These are phyloP conservation scores for Rhodosorus marinus DNA, from an alignment of 23 red algal genomes.

Conservation along the genomic window DNA sequence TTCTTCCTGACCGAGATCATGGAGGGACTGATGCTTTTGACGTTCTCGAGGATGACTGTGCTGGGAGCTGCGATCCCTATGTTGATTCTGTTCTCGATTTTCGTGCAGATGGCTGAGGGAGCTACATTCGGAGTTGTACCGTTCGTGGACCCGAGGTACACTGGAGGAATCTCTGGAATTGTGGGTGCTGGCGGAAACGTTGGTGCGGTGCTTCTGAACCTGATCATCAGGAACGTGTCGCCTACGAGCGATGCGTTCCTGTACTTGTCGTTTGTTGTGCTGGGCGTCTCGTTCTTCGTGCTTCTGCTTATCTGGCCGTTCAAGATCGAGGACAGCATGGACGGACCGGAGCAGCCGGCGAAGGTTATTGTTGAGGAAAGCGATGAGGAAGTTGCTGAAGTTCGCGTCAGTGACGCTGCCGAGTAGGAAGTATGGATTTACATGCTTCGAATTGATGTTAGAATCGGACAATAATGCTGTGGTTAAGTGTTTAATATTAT, in stretches of 20 bases:
- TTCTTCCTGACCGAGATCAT: constrained; percentile 49
- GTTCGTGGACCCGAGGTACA: constrained; percentile 66
- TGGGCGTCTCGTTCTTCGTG: constrained; percentile 44
- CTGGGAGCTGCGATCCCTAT: constrained; percentile 36
- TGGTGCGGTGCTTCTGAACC: constrained; percentile 50
- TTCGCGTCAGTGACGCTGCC: no score
- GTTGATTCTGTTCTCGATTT: constrained; percentile 63
- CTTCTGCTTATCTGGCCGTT: constrained; percentile 48
- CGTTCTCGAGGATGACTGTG: constrained; percentile 48
- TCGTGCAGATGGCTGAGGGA: constrained; percentile 68
- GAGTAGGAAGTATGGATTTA: no score
- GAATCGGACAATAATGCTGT: no score
- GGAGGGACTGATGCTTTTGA: constrained; percentile 42
- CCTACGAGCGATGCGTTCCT: no score
- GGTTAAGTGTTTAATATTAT: no score
- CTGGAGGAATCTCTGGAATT: constrained; percentile 65
- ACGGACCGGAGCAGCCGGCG: constrained; percentile 1
- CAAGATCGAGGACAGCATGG: constrained; percentile 34
- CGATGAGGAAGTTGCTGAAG: constrained; percentile 5
- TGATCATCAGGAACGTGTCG: constrained; percentile 25
- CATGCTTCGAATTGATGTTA: no score
- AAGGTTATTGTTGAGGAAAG: constrained; percentile 18
- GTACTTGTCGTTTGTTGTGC: constrained; percentile 40
- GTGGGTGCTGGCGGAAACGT: constrained; percentile 86
- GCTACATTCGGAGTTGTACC: constrained; percentile 74